Base-by-base conservation (phyloP, 2,329 filamentous ascomycete species). In the Aureobasidium sp. region DNA sequence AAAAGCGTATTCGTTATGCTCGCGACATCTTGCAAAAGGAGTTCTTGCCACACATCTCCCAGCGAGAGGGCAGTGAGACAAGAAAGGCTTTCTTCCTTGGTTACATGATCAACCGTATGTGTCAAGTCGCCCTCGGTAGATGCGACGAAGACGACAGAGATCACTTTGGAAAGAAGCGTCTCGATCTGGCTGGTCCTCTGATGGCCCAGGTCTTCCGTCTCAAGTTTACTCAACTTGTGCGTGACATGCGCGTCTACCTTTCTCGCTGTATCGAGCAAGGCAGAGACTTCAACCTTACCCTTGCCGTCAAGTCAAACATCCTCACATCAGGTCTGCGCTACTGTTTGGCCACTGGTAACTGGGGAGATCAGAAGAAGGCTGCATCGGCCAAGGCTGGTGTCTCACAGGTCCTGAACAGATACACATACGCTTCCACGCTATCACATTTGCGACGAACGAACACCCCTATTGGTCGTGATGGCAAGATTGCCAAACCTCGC, bases 341-440 rank as follows among this genome's bases (percentile, higher is more conserved):
- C 77, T 97, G 94, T 58, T 81, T 99, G 65, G 93, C 94, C 29
- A 99, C 94, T 15, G 94, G 94, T 67, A 99, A 99, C 77, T 99
- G 94, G 95, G 95, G 94, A 71, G 94, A 99, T 68, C 94, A 99
- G 79, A 99, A 97, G 83, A 99, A 97, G 80, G 92, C 94, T 22
- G 89, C 90, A 69, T 93, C 88, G 68, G 90, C 92, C 1, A 97
- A 95, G 66, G 94, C 94, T 51, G 95, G 94, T 82, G 94, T 99
- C 51, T 97, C 93, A 52, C 94, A 99, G 77, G 95, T 99, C 77
- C 78, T 99, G 71, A 99, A 97, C 79, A 86, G 94, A 73, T 99
- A 97, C 74, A 97, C 95, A 0, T 99, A 97, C 72, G 87, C 94
- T 17, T 99, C 95, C 44, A 97, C 93, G 0, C 78, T 99, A 47